Evolutionary conservation across 1,284 basidiomycete genomes (phyloP).

Genomic region (Vanrija humicola): DNA sequence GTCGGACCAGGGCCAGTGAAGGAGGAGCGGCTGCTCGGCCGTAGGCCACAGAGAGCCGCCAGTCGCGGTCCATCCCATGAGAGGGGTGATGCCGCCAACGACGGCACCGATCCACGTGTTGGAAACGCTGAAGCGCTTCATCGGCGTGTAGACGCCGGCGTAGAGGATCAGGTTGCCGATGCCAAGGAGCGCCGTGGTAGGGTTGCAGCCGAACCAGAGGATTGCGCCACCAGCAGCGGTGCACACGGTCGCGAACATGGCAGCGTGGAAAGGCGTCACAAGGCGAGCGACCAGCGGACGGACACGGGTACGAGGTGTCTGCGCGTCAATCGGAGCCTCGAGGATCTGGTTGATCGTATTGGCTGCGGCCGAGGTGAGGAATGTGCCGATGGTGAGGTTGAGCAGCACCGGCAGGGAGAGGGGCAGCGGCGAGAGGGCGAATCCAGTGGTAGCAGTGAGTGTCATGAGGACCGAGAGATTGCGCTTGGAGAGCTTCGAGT

Average conservation of each 20-base stretch:
- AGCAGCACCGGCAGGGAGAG: constrained; percentile 77
- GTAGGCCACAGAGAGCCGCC: constrained; percentile 74
- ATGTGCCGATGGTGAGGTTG: constrained; percentile 82
- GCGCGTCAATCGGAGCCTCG: constrained; percentile 93
- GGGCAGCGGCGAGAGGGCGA: constrained; percentile 85
- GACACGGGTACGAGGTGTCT: constrained; percentile 87
- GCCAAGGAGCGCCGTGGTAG: constrained; percentile 79
- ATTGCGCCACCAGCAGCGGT: constrained; percentile 73
- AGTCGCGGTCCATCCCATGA: constrained; percentile 98
- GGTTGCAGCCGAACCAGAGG: constrained; percentile 81
- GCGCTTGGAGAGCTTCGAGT: constrained; percentile 81
- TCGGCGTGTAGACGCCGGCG: constrained; percentile 85
- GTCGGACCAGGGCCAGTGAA: constrained; percentile 32
- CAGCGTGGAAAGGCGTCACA: constrained; percentile 79
- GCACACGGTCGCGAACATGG: constrained; percentile 69
- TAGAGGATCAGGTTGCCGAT: constrained; percentile 84
- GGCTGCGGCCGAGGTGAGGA: constrained; percentile 86
- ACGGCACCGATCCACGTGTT: constrained; percentile 96
- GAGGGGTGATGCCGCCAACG: constrained; percentile 86
- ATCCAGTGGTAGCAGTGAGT: constrained; percentile 85
- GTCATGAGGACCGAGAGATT: constrained; percentile 84
- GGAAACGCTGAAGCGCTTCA: constrained; percentile 81
- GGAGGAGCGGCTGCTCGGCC: constrained; percentile 54
- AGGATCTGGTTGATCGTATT: constrained; percentile 94
- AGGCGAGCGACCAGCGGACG: constrained; percentile 83